Evolutionary conservation across 2,329 filamentous ascomycete genomes (phyloP).

Genomic region (Colletotrichum higginsianum): DNA sequence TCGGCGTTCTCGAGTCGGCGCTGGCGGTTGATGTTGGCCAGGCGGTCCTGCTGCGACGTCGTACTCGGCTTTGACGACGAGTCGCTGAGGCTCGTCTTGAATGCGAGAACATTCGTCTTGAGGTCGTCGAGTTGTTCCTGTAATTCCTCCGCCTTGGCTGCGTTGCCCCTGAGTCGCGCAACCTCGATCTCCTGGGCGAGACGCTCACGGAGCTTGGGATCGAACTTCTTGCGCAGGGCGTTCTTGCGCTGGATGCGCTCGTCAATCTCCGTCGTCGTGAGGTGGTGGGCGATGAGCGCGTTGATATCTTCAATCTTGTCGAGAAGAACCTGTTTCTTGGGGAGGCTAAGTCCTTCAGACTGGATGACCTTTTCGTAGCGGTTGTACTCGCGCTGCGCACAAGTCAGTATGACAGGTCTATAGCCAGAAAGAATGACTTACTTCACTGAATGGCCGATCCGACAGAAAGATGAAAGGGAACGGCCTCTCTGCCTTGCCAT

Average conservation of each 20-base stretch:
- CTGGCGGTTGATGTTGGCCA: slow-evolving; percentile 86
- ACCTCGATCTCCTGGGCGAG: slow-evolving; percentile 76
- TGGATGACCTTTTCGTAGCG: slow-evolving; percentile 83
- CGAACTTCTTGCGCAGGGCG: slow-evolving; percentile 76
- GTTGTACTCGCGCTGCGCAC: slow-evolving; percentile 78
- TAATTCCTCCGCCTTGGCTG: slow-evolving; percentile 67
- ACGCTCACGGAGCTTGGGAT: slow-evolving; percentile 77
- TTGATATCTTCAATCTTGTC: slow-evolving; percentile 88
- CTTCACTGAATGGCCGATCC: slow-evolving; percentile 87
- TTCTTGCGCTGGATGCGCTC: slow-evolving; percentile 82
- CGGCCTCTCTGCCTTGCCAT: slow-evolving; percentile 86
- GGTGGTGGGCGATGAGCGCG: slow-evolving; percentile 81
- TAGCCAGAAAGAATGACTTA: slow-evolving; percentile 55
- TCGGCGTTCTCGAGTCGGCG: slow-evolving; percentile 91
- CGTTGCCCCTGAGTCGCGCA: slow-evolving; percentile 75
- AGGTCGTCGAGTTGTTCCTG: slow-evolving; percentile 75
- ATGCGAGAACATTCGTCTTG: slow-evolving; percentile 80
- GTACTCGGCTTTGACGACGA: slow-evolving; percentile 68
- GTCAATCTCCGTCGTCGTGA: slow-evolving; percentile 87
- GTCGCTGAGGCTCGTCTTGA: slow-evolving; percentile 73
- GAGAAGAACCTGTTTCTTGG: slow-evolving; percentile 78
- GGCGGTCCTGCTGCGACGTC: slow-evolving; percentile 81
- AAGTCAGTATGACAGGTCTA: slow-evolving; percentile 4
- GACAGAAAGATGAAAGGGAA: slow-evolving; percentile 95
- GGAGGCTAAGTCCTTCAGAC: slow-evolving; percentile 79